A percentile compares a stretch with the other conserved stretches of the same genome.
Conservation (phyloP, 345 rosid species). For the Gynandropsis gynandra region DNA sequence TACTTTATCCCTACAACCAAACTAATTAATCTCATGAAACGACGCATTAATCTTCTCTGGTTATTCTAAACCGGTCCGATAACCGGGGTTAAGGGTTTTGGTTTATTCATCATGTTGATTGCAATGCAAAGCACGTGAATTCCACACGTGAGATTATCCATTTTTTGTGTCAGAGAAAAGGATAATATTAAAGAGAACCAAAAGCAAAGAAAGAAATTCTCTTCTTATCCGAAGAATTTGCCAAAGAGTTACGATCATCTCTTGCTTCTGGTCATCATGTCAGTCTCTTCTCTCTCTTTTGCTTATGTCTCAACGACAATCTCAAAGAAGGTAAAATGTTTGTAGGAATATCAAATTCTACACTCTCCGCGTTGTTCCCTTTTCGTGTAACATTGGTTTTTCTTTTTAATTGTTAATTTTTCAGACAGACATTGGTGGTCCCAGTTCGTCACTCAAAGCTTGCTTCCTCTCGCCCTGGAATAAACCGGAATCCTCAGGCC, state of each 20-base stretch:
- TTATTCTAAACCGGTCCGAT: no score
- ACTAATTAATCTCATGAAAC: no score
- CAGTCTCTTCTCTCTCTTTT: constrained; percentile 46
- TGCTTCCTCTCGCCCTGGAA: constrained; percentile 21
- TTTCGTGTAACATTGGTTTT: background rate
- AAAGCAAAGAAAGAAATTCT: background rate
- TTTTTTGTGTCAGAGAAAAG: no score
- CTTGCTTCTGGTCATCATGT: constrained; percentile 32
- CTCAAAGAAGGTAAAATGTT: constrained; percentile 38
- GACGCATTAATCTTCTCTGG: no score
- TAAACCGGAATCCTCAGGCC: constrained; percentile 18
- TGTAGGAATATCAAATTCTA: background rate
- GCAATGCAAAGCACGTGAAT: no score
- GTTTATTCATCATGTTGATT: no score
- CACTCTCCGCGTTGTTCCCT: background rate
- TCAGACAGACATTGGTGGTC: constrained; percentile 29
- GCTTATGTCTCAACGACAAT: constrained; percentile 37
- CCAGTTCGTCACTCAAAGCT: constrained; percentile 31
- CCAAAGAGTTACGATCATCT: background rate
- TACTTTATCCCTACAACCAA: no score
- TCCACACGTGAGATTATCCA: no score
- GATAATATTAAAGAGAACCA: no score
- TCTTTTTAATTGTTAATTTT: background rate
- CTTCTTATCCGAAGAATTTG: constrained; percentile 14
- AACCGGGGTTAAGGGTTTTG: no score